These are phyloP conservation scores for Rhodofomes roseus DNA, from an alignment of 1,284 basidiomycete species.

Conservation along the genomic window DNA sequence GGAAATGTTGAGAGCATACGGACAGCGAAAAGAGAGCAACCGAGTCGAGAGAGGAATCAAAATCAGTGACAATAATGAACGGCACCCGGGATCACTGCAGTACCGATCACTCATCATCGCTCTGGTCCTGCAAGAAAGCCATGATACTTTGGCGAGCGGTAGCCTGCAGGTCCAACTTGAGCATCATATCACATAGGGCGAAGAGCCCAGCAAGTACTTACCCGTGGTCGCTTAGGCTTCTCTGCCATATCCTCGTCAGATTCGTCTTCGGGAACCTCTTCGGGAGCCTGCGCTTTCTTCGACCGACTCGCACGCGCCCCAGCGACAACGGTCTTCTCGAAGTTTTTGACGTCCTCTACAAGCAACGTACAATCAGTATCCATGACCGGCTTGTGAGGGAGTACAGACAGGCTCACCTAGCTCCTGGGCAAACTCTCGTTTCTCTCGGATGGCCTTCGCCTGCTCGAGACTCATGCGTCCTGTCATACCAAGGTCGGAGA, in stretches of 20 bases:
- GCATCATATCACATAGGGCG: neutral
- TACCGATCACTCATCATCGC: slow-evolving; percentile 25
- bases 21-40: no score
- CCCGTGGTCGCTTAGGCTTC: slow-evolving; percentile 34
- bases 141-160: slow-evolving; percentile 60
- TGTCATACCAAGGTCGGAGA: slow-evolving; percentile 75
- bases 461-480: slow-evolving; percentile 76
- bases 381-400: neutral
- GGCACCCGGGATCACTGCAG: neutral
- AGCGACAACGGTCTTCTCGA: slow-evolving; percentile 35
- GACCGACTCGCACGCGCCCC: slow-evolving; percentile 16
- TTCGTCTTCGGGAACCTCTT: slow-evolving; percentile 19
- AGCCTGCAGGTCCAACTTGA: neutral
- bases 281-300: slow-evolving; percentile 12
- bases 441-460: slow-evolving; percentile 68
- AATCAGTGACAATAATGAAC: no score
- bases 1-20: neutral
- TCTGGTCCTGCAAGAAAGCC: slow-evolving; percentile 68
- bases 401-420: slow-evolving; percentile 52
- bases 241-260: slow-evolving; percentile 27
- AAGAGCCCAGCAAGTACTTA: slow-evolving; percentile 22
- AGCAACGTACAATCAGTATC: slow-evolving; percentile 1
- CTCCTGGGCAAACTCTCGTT: slow-evolving; percentile 75
- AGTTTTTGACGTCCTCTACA: slow-evolving; percentile 64
- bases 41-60: neutral